Base-by-base conservation (phyloP, 208 protist species). In the Crithidia thermophila region DNA sequence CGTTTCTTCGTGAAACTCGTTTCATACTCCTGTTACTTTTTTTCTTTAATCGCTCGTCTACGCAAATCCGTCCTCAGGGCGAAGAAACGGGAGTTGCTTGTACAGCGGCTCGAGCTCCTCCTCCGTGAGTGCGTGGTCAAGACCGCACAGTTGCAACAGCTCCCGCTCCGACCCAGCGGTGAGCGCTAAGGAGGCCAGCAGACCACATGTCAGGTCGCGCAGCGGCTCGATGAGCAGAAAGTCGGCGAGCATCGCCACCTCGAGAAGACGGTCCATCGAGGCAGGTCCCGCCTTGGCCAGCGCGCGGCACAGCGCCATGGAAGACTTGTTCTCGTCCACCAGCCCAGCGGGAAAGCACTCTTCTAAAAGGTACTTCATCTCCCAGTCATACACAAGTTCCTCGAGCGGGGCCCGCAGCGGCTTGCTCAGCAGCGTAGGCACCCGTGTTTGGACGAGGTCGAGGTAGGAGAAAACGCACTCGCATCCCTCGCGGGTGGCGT, bases 181-280 rank as follows among this genome's bases (percentile, higher is more conserved):
- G 11, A 93, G 63, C n/a, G 72, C 87, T 1, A 93, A 59, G 7
- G 87, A 93, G 3, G 90, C 87, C 11, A 95, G 42, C 67, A 95
- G 85, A 11, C 85, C 87, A 61, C 90, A 95, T 1, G 81, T 90
- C 25, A 95, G 61, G 56, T 95, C 85, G 7, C 87, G 68, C 43
- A 95, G 66, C 11, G 87, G 77, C 46, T 95, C 87, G 33, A 95
- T 82, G 33, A 93, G 67, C 25, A 95, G 80, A 80, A 95, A 95
- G 59, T 95, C 90, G 43, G 85, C 90, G 14, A 95, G 30, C 83
- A 93, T 91, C 31, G 85, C 85, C n/a, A 95, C 79, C 70, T 95
- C 90, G 3, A 93, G 33, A 4, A 93, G 20, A 7, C 72, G 64
- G 64, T 90, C 82, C 34, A 92, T 58, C 20, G 80, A 63, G 16